Evolutionary conservation across 495 filamentous ascomycete species (phyloP).

Genomic region (Cladorrhinum samala): DNA sequence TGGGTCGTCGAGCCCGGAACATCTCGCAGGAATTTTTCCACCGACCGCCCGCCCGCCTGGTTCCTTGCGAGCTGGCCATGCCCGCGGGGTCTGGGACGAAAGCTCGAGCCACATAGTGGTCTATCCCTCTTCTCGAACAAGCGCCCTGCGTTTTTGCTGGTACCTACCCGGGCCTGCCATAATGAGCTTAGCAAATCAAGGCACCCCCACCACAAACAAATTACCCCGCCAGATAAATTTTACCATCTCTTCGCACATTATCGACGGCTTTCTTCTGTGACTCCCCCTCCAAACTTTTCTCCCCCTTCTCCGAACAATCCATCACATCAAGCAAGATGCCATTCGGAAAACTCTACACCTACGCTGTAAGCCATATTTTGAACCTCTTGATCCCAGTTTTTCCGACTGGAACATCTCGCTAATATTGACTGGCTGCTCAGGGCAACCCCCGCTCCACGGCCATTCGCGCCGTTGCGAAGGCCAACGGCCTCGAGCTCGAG

Average conservation of each 20-base stretch:
- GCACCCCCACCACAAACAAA: slow-evolving; percentile 13
- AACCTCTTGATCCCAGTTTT: not conserved
- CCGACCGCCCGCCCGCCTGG: not conserved
- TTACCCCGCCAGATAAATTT: slow-evolving; percentile 32
- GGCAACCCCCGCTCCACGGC: slow-evolving; percentile 82
- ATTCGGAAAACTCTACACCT: slow-evolving; percentile 95
- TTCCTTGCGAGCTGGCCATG: not conserved
- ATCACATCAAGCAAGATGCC: slow-evolving; percentile 53
- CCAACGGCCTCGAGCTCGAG: slow-evolving; percentile 87
- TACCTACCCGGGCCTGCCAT: not conserved
- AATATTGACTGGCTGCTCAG: slow-evolving; percentile 42
- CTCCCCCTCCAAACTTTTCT: slow-evolving; percentile 12
- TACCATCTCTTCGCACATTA: slow-evolving; percentile 16
- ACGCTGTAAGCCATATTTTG: slow-evolving; percentile 54
- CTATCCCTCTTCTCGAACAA: not conserved
- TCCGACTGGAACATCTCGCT: slow-evolving; percentile 20
- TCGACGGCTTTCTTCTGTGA: slow-evolving; percentile 16
- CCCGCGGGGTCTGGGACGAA: not conserved
- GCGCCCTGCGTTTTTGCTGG: not conserved
- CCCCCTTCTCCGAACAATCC: slow-evolving; percentile 11
- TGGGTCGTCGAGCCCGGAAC: slow-evolving; percentile 13
- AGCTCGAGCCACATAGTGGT: slow-evolving; percentile 12
- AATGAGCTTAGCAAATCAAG: slow-evolving; percentile 6
- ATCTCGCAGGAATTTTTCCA: slow-evolving; percentile 26
- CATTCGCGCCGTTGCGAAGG: slow-evolving; percentile 88